Evolutionary conservation across 768 basidiomycete genomes (phyloP).

Genomic region (Mycena kentingensis): DNA sequence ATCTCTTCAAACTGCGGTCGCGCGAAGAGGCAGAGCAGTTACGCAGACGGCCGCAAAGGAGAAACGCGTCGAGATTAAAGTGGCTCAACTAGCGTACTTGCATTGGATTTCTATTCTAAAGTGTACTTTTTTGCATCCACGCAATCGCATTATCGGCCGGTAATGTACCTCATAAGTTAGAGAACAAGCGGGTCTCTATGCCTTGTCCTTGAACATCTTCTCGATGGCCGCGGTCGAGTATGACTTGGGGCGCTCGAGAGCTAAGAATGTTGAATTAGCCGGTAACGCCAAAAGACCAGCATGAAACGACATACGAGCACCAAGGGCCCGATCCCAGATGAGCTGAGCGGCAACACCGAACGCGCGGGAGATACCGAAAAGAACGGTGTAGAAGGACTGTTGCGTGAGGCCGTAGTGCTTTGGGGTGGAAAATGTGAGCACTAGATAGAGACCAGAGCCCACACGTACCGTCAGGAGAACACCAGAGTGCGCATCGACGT

Average conservation of each 20-base stretch:
- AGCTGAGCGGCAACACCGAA: slow-evolving; percentile 88
- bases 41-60: slow-evolving; percentile 31
- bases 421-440: too few relatives aligned
- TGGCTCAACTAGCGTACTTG: slow-evolving; percentile 35
- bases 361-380: slow-evolving; percentile 95
- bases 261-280: slow-evolving; percentile 33
- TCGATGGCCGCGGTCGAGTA: slow-evolving; percentile 81
- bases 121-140: neutral
- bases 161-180: slow-evolving; percentile 23
- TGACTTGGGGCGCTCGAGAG: slow-evolving; percentile 90
- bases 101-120: too few relatives aligned
- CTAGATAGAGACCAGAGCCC: too few relatives aligned
- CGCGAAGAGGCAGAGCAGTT: slow-evolving; percentile 42
- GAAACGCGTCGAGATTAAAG: slow-evolving; percentile 36
- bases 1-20: slow-evolving; percentile 50
- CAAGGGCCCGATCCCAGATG: slow-evolving; percentile 92
- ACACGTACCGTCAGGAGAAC: slow-evolving; percentile 83
- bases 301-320: slow-evolving; percentile 68
- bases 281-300: neutral
- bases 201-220: slow-evolving; percentile 72
- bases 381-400: slow-evolving; percentile 96
- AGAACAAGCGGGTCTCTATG: slow-evolving; percentile 12
- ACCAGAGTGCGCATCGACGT: slow-evolving; percentile 97
- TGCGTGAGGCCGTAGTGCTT: slow-evolving; percentile 83
- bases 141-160: slow-evolving; percentile 12